Percentiles rank a stretch among this genome's conserved stretches.
Conservation (phyloP, 768 basidiomycete species). For the Suillus placidus region DNA sequence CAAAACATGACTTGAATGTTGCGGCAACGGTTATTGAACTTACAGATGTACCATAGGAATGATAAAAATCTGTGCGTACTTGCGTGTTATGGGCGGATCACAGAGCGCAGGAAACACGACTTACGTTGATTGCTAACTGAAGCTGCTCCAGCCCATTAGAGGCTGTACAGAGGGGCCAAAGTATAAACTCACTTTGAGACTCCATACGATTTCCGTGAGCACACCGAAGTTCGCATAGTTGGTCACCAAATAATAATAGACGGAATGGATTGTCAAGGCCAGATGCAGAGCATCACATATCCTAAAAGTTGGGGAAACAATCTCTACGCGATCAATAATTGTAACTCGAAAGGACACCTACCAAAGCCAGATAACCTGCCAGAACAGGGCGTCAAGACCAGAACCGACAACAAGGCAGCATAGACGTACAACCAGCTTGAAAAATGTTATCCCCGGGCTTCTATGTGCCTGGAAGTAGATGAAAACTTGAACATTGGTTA, state of each 20-base stretch:
- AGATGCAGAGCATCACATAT: slow-evolving; percentile 39
- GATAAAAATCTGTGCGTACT: background rate
- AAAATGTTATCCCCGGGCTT: background rate
- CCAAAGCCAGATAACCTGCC: slow-evolving; percentile 14
- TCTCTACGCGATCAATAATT: background rate
- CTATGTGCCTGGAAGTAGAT: background rate
- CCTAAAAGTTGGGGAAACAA: slow-evolving; percentile 23
- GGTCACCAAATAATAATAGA: slow-evolving; percentile 42
- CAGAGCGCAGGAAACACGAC: background rate
- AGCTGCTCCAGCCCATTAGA: background rate
- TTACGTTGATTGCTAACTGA: background rate
- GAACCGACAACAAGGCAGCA: background rate
- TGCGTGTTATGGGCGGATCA: background rate
- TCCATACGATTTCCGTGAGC: slow-evolving; percentile 35
- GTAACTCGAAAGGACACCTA: background rate
- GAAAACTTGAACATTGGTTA: slow-evolving; percentile 2
- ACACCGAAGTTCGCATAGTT: slow-evolving; percentile 35
- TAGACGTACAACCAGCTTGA: background rate
- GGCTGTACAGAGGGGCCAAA: background rate
- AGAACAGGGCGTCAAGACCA: background rate
- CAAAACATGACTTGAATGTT: background rate
- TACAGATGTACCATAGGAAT: background rate
- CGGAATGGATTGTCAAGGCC: slow-evolving; percentile 34
- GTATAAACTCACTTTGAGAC: slow-evolving; percentile 2
- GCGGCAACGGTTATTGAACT: background rate